Percentiles rank a stretch among this genome's conserved stretches.
These are phyloP conservation scores for Camellia oleifera DNA, from an alignment of 179 eudicot species.

Conservation along the genomic window DNA sequence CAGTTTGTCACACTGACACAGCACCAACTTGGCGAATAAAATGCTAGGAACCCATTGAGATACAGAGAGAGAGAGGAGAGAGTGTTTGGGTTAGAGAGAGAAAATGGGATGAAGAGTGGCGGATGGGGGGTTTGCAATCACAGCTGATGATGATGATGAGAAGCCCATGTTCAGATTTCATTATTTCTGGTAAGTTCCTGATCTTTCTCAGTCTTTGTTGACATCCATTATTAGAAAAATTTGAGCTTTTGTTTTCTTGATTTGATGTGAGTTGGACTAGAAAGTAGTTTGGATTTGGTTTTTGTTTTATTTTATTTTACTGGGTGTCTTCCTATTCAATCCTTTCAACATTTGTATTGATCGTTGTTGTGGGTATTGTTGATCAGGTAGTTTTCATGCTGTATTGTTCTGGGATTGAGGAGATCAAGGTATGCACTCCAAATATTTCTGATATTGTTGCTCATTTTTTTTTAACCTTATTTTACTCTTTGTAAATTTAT, in stretches of 20 bases:
- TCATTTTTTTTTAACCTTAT: not conserved
- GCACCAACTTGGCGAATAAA: conserved; percentile 19
- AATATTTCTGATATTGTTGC: not conserved
- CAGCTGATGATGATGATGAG: conserved; percentile 17
- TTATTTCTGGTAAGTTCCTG: conserved; percentile 15
- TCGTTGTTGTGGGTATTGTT: conserved; percentile 10
- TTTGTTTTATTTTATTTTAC: not conserved
- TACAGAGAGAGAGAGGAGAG: conserved; percentile 12
- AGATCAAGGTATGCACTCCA: conserved; percentile 19
- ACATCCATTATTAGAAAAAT: not conserved
- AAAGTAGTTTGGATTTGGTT: not conserved
- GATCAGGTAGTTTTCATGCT: conserved; percentile 10
- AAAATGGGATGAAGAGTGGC: conserved; percentile 29
- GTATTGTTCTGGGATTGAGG: conserved; percentile 8
- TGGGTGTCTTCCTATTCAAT: not conserved
- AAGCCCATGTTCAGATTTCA: conserved; percentile 18
- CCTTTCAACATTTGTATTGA: not conserved
- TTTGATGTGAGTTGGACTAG: not conserved
- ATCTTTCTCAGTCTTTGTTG: not conserved
- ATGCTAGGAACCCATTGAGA: conserved; percentile 13
- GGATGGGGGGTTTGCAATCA: conserved; percentile 21
- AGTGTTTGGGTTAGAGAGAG: conserved; percentile 6
- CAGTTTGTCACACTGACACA: conserved; percentile 33
- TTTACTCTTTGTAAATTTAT: not conserved
- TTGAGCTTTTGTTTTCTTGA: not conserved